phyloP scores from a whole-genome alignment of 192 early-diverging fungal genomes.

The Diversispora epigaea region DNA sequence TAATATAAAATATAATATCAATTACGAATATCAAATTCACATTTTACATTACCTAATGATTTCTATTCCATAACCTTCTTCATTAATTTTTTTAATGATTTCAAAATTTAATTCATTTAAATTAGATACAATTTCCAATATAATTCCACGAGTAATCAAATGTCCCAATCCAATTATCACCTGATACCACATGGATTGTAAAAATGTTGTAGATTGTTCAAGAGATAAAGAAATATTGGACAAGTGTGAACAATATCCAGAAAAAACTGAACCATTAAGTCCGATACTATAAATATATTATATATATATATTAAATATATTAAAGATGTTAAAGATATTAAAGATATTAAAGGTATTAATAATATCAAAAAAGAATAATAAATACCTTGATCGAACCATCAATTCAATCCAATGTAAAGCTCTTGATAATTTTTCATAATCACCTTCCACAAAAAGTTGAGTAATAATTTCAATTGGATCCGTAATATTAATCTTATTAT shows the following conservation, averaged over 20 bases:
- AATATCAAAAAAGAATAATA: background rate
- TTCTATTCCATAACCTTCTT: conserved; percentile 23
- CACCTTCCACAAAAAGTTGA: conserved; percentile 32
- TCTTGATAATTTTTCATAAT: conserved; percentile 32
- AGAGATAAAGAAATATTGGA: conserved; percentile 28
- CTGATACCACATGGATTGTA: conserved; percentile 48
- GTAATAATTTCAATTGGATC: conserved; percentile 35
- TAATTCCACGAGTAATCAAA: conserved; percentile 29
- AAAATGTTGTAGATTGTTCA: conserved; percentile 32
- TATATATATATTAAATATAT: background rate
- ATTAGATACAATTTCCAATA: conserved; percentile 39
- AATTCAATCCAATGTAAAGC: conserved; percentile 45
- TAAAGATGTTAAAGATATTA: background rate
- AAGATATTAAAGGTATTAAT: background rate
- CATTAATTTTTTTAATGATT: conserved; percentile 30
- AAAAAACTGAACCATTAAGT: conserved; percentile 36
- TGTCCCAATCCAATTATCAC: conserved; percentile 35
- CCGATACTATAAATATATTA: conserved; percentile 36
- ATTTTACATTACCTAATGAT: conserved; percentile 30
- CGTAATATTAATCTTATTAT: background rate
- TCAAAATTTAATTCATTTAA: conserved; percentile 38
- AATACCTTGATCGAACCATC: conserved; percentile 42
- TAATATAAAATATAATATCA: no score
- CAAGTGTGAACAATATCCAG: conserved; percentile 37
- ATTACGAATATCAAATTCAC: no score